phyloP scores from a whole-genome alignment of 2,329 filamentous ascomycete species.

The Neofusicoccum parvum region DNA sequence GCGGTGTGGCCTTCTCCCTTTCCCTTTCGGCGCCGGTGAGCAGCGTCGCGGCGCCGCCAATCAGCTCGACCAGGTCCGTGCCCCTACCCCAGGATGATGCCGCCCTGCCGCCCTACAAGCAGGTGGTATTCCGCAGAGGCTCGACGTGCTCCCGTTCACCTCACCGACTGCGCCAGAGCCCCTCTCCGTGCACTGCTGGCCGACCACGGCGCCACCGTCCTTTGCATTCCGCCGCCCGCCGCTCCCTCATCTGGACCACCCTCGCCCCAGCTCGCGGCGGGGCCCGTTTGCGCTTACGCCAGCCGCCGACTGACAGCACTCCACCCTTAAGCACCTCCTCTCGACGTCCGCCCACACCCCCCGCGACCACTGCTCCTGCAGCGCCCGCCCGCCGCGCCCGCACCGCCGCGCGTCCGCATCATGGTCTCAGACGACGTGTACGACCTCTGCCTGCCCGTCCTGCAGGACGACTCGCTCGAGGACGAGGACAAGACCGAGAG shows the following conservation, averaged over 20 bases:
- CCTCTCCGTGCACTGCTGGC: conserved; percentile 7
- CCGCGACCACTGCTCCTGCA: background rate
- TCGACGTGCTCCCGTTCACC: conserved; percentile 5
- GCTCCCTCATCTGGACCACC: conserved; percentile 13
- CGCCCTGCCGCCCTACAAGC: background rate
- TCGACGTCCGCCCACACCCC: background rate
- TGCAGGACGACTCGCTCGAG: conserved; percentile 79
- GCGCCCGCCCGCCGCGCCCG: background rate
- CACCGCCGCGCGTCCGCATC: background rate
- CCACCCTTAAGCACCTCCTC: conserved; percentile 16
- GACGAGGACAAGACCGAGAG: conserved; percentile 96
- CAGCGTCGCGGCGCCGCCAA: background rate
- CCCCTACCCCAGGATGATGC: background rate
- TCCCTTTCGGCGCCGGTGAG: conserved; percentile 2
- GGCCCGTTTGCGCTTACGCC: conserved; percentile 17
- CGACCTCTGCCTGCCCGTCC: conserved; percentile 84
- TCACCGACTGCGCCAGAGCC: conserved; percentile 16
- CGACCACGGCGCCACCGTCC: conserved; percentile 7
- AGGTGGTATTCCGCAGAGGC: background rate
- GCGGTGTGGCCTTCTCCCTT: background rate
- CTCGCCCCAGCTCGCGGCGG: conserved; percentile 13
- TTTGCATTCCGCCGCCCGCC: background rate
- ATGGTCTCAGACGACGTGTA: conserved; percentile 95
- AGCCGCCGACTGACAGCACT: conserved; percentile 18
- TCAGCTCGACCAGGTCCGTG: background rate